Evolutionary conservation across 2,329 filamentous ascomycete genomes (phyloP).

Genomic region (Diplodia sapinea): DNA sequence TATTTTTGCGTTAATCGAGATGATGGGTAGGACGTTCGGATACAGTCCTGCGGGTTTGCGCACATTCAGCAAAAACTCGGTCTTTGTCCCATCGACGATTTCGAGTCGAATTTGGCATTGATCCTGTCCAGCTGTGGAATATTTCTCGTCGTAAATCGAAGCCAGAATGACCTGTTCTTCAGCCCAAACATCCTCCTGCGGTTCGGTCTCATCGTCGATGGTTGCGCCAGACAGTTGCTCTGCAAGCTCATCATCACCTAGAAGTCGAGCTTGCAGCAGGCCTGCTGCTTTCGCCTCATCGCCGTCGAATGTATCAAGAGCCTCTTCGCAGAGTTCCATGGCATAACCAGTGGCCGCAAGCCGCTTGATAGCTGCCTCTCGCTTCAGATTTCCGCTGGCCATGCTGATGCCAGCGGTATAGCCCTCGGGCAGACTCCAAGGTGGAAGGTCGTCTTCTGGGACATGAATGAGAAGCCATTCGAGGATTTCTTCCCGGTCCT

Average conservation of each 20-base stretch:
- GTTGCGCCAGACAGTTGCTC: constrained; percentile 40
- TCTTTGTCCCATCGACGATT: constrained; percentile 49
- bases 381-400: constrained; percentile 78
- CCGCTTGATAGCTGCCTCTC: constrained; percentile 81
- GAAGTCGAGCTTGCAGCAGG: constrained; percentile 73
- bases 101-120: constrained; percentile 75
- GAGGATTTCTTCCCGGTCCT: constrained; percentile 87
- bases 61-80: constrained; percentile 66
- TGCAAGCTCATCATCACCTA: constrained; percentile 48
- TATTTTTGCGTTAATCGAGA: constrained; percentile 71
- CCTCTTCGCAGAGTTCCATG: constrained; percentile 77
- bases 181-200: constrained; percentile 68
- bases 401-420: constrained; percentile 91
- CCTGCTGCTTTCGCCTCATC: constrained; percentile 81
- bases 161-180: constrained; percentile 85
- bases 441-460: constrained; percentile 92
- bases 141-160: constrained; percentile 78
- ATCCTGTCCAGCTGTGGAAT: constrained; percentile 60
- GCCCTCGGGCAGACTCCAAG: constrained; percentile 88
- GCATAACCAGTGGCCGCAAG: constrained; percentile 85
- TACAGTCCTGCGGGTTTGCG: constrained; percentile 73
- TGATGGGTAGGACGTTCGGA: constrained; percentile 69
- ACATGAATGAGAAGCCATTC: constrained; percentile 98
- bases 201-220: constrained; percentile 53
- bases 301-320: constrained; percentile 71